A percentile compares a stretch with the other conserved stretches of the same genome.
Conservation (phyloP, 169 alveolate species). For the Neospora caninum region DNA sequence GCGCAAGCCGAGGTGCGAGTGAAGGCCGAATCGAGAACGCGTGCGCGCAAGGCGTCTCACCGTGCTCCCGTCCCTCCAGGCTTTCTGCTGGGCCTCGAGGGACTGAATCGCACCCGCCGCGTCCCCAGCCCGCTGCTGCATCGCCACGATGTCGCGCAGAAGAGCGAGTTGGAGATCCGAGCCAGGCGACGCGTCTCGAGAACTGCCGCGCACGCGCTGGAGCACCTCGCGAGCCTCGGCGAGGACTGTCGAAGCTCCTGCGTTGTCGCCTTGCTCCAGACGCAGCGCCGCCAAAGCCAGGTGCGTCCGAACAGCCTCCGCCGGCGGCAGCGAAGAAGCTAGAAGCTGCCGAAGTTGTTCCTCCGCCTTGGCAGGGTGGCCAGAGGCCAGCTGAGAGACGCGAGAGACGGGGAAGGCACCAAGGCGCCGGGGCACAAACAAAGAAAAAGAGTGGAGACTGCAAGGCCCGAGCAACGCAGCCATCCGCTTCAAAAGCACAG, state of each 20-base stretch:
- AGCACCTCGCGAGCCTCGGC: neutral
- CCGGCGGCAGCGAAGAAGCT: neutral
- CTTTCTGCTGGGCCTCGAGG: neutral
- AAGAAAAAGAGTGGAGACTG: neutral
- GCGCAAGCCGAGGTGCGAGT: too few relatives aligned
- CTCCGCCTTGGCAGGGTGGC: constrained; percentile 10
- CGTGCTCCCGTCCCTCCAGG: neutral
- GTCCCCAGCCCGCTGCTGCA: constrained; percentile 36
- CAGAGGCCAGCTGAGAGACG: constrained; percentile 11
- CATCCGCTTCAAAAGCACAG: too few relatives aligned
- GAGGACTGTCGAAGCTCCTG: neutral
- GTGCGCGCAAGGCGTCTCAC: neutral
- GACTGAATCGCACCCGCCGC: neutral
- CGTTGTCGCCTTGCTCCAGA: neutral
- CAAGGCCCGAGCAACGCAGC: neutral
- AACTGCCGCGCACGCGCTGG: neutral
- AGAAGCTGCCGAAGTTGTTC: constrained; percentile 18
- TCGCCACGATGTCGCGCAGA: neutral
- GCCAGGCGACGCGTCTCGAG: neutral
- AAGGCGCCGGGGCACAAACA: neutral
- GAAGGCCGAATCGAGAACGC: too few relatives aligned
- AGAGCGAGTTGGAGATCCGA: neutral
- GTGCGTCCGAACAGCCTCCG: neutral
- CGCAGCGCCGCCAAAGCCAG: constrained; percentile 14
- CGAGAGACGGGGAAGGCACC: neutral